Evolutionary conservation across 352 stramenopile genomes (phyloP), one percentile per base, ranked within the genome.

Genomic region (Pythium chondricola): DNA sequence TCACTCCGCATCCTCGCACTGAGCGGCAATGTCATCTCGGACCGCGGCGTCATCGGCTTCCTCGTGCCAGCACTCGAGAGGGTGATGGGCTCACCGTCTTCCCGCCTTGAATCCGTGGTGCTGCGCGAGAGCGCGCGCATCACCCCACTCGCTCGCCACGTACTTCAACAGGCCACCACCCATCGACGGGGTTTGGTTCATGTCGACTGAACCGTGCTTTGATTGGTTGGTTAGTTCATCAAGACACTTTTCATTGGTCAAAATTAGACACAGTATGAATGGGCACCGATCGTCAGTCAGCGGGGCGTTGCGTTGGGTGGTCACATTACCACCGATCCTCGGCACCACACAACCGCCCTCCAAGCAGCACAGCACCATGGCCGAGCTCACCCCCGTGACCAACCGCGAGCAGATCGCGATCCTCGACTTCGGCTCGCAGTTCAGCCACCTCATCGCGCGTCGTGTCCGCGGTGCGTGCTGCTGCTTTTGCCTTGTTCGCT

Each of bases 401-500:
- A 84, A 96, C 67, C 95, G 95, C 44, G 78, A 92, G 49, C 91
- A 99, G 79, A 90, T 99, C 51, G 94, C 95, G 26, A 99, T 99
- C 72, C 81, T 99, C 38, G 97, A 99, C 82, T 99, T 99, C 71
- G 97, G 97, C 30, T 98, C 92, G 46, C 97, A 99, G 76, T 99
- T 99, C 82, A 98, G 88, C 64, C 97, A 99, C 74, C 82, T 99
- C 39, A 99, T 99, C 63, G 97, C 96, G 38, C 85, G 97, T 63
- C 85, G 97, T 38, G 93, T 99, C 43, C 92, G 97, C 43, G 81
- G 79, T 83, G 63, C 56, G 63, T 62, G n/a, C 14, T 17, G 4
- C 27, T 25, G 18, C 10, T 6, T 14, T 13, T 32, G 14, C 24
- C 11, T 27, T 4, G 8, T 11, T 22, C 18, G 7, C 18, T 27